Conservation (phyloP, 805 yeast species). For the Candida yuanshanica region DNA sequence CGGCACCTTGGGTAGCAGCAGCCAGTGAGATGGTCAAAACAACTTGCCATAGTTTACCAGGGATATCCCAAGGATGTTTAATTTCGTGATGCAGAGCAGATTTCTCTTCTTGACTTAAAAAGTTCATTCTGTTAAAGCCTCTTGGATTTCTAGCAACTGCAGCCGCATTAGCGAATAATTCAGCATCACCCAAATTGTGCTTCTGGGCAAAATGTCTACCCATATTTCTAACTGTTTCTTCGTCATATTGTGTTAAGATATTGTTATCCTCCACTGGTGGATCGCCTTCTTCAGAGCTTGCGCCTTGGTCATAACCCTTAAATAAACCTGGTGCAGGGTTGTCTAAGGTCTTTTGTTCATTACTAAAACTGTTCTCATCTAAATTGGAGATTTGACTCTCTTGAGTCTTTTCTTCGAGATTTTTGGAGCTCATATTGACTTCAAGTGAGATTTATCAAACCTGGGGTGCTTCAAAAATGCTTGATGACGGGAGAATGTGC, state of each 20-base stretch:
- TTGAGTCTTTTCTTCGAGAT: not conserved
- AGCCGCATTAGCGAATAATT: conserved; percentile 58
- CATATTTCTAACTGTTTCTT: conserved; percentile 62
- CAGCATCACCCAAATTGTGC: conserved; percentile 40
- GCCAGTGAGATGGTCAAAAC: conserved; percentile 68
- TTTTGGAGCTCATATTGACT: no score
- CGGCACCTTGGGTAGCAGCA: conserved; percentile 80
- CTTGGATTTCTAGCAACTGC: conserved; percentile 59
- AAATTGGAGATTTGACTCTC: not conserved
- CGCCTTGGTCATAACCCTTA: not conserved
- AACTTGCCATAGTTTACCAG: conserved; percentile 43
- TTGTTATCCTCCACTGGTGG: conserved; percentile 23
- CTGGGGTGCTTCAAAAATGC: no score
- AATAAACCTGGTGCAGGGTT: not conserved
- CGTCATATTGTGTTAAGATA: conserved; percentile 50
- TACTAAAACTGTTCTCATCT: not conserved
- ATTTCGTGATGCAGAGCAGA: conserved; percentile 40
- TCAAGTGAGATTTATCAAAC: no score
- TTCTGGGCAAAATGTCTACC: conserved; percentile 60
- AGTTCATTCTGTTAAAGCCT: conserved; percentile 53
- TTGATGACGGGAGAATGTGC: no score
- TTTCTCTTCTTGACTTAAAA: conserved; percentile 52
- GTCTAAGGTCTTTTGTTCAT: not conserved
- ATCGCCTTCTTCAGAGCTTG: not conserved
- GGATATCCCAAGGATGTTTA: conserved; percentile 40